These are phyloP conservation scores for Teunomyces lycoperdinae DNA, from an alignment of 805 yeast species.

Conservation along the genomic window DNA sequence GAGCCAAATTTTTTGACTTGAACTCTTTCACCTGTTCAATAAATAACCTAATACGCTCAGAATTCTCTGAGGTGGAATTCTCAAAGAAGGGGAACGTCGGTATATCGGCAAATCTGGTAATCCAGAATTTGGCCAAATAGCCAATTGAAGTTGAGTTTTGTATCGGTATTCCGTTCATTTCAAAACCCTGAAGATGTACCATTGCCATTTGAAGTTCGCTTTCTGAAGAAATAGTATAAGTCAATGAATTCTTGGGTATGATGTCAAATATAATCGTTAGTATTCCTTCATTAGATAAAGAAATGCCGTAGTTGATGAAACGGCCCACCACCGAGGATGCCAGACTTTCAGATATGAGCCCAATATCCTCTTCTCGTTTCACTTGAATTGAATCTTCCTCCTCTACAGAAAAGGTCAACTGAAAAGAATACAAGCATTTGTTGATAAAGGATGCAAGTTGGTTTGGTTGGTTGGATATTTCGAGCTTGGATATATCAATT, in stretches of 20 bases:
- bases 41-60: constrained; percentile 10
- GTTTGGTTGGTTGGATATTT: constrained; percentile 5
- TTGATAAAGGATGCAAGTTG: constrained; percentile 16
- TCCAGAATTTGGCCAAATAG: constrained; percentile 21
- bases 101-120: constrained; percentile 15
- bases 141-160: constrained; percentile 20
- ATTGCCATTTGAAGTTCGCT: constrained; percentile 25
- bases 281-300: constrained; percentile 16
- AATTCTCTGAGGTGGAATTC: constrained; percentile 1
- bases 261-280: constrained; percentile 22
- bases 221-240: constrained; percentile 25
- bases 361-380: neutral
- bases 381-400: constrained; percentile 9
- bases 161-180: neutral
- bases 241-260: constrained; percentile 24
- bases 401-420: constrained; percentile 15
- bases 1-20: constrained; percentile 9
- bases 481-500: constrained; percentile 5
- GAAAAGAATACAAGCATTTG: constrained; percentile 20
- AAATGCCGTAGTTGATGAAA: constrained; percentile 24
- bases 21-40: constrained; percentile 14
- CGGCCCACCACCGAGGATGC: constrained; percentile 24
- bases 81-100: constrained; percentile 17
- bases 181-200: constrained; percentile 12
- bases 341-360: neutral